Evolutionary conservation across 495 filamentous ascomycete genomes (phyloP).

Genomic region (Lophiotrema nucula): DNA sequence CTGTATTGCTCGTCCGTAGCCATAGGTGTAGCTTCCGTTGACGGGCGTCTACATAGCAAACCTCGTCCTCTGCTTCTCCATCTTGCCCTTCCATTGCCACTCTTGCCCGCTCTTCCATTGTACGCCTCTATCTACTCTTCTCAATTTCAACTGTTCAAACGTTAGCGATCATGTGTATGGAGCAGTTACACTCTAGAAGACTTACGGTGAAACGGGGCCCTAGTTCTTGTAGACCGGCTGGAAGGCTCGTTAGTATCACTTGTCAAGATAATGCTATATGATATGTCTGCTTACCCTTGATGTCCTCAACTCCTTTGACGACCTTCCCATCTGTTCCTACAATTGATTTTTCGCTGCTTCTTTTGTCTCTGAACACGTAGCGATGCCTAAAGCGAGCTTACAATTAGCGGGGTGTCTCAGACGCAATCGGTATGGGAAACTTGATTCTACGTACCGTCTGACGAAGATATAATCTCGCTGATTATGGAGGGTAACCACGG

Average conservation of each 20-base stretch:
- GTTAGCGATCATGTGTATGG: too few relatives aligned
- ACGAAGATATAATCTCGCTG: constrained; percentile 97
- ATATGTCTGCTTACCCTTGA: constrained; percentile 75
- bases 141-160: constrained; percentile 79
- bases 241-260: too few relatives aligned
- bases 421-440: too few relatives aligned
- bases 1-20: too few relatives aligned
- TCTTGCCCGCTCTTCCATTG: constrained; percentile 77
- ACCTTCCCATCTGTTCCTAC: constrained; percentile 84
- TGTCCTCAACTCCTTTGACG: constrained; percentile 74
- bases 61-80: constrained; percentile 90
- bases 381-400: too few relatives aligned
- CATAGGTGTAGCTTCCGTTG: too few relatives aligned
- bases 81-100: constrained; percentile 91
- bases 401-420: too few relatives aligned
- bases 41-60: constrained; percentile 78
- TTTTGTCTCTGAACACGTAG: constrained; percentile 88
- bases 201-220: constrained; percentile 85
- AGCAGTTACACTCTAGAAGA: too few relatives aligned
- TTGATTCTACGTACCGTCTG: too few relatives aligned
- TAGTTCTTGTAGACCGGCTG: constrained; percentile 82
- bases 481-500: constrained; percentile 90
- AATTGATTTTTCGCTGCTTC: constrained; percentile 80
- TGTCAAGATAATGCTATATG: too few relatives aligned
- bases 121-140: constrained; percentile 87